These are phyloP conservation scores for Exophiala lecanii-corni DNA, from an alignment of 2,329 filamentous ascomycete genomes.

Conservation along the genomic window DNA sequence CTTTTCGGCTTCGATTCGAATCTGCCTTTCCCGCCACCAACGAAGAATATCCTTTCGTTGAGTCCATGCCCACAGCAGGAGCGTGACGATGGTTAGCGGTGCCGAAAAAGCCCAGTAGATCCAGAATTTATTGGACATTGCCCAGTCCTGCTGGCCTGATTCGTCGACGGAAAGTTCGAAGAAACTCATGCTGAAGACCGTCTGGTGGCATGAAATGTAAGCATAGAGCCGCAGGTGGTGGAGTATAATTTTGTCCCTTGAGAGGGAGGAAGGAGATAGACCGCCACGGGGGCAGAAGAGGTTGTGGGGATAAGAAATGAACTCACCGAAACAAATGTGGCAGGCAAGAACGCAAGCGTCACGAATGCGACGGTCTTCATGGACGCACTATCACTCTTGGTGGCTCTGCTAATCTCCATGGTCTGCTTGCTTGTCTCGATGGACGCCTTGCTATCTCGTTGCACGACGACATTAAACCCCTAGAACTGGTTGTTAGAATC, in stretches of 20 bases:
- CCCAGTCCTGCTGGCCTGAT: slow-evolving; percentile 23
- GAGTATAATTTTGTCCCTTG: too few species aligned
- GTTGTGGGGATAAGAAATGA: slow-evolving; percentile 29
- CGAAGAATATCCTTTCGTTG: slow-evolving; percentile 6
- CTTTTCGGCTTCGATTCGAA: too few species aligned
- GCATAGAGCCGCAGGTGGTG: too few species aligned
- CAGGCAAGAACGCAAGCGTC: slow-evolving; percentile 34
- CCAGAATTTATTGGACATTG: slow-evolving; percentile 30
- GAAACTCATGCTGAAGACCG: slow-evolving; percentile 35
- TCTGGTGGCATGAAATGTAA: too few species aligned
- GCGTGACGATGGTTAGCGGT: slow-evolving; percentile 29
- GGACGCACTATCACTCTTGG: slow-evolving; percentile 30
- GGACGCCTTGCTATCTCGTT: slow-evolving; percentile 24
- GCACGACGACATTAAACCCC: slow-evolving; percentile 34
- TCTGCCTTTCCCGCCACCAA: background rate
- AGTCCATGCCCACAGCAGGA: slow-evolving; percentile 26
- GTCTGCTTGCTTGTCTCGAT: slow-evolving; percentile 31
- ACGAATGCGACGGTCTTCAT: slow-evolving; percentile 36
- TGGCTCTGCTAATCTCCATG: slow-evolving; percentile 29
- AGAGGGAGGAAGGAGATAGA: too few species aligned
- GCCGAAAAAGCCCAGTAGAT: slow-evolving; percentile 32
- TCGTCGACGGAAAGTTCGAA: slow-evolving; percentile 27
- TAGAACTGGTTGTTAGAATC: slow-evolving; percentile 11
- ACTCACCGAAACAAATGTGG: slow-evolving; percentile 37
- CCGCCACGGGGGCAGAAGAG: too few species aligned